Conservation (phyloP, 169 alveolate species). For the Plasmodium billcollinsi region DNA sequence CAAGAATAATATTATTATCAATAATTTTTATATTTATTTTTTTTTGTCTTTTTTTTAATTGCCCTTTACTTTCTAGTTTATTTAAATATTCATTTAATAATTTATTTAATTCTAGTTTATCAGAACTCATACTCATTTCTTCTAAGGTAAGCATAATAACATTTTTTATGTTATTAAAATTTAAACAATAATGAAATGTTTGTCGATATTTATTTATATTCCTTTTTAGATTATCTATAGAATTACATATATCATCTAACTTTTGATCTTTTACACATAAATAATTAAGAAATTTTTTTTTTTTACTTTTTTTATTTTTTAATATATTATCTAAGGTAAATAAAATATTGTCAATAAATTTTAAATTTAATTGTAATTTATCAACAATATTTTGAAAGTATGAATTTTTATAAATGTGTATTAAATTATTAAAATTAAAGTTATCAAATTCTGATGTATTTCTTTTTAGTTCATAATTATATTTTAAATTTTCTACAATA, state of each 20-base stretch:
- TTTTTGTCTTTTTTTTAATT: constrained; percentile 59
- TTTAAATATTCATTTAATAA: constrained; percentile 48
- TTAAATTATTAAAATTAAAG: constrained; percentile 24
- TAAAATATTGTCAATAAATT: constrained; percentile 59
- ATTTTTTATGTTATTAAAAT: constrained; percentile 68
- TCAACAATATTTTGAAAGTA: constrained; percentile 71
- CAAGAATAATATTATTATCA: constrained; percentile 52
- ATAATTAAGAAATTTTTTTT: constrained; percentile 40
- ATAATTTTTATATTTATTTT: constrained; percentile 59
- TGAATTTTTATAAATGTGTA: constrained; percentile 41
- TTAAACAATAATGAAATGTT: constrained; percentile 67
- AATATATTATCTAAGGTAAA: constrained; percentile 33
- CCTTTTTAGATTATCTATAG: constrained; percentile 61
- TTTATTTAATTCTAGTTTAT: constrained; percentile 53
- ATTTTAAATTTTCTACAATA: constrained; percentile 62
- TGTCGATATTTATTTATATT: constrained; percentile 49
- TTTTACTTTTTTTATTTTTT: constrained; percentile 28
- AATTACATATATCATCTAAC: constrained; percentile 66
- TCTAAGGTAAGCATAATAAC: constrained; percentile 45
- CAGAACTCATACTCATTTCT: constrained; percentile 72
- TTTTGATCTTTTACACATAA: constrained; percentile 66
- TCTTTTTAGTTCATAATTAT: constrained; percentile 51
- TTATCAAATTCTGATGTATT: constrained; percentile 30
- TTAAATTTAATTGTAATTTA: constrained; percentile 57
- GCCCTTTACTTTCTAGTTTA: constrained; percentile 53